Evolutionary conservation across 306 rosid species (phyloP), one percentile per base, ranked within the genome.

Genomic region (Trifolium subterraneum): DNA sequence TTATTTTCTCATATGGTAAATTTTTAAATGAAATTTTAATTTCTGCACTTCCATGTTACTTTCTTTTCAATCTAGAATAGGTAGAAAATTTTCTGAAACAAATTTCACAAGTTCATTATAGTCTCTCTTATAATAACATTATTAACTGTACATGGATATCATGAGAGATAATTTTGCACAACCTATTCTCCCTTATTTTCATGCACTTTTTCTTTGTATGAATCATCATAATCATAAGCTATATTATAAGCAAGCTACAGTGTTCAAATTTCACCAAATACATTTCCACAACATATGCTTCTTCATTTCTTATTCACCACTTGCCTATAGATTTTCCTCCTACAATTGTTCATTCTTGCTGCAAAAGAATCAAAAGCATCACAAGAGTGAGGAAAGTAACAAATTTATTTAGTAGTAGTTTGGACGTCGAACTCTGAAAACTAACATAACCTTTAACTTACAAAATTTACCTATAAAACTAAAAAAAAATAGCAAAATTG

Each of bases 231-330:
- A 58, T 18, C 70, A 33, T 44, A 48, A 41, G 13, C 35, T 70
- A 12, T 55, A 60, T 61, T 31, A 47, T 47, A 59, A 67, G 44
- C 61, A 65, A 68, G 27, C 63, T 12, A 38, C 19, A 3, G 12
- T 59, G 42, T 65, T 47, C 64, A 54, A 44, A 22, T 76, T 48
- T 65, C 45, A 14, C 44, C 5, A 39, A 54, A 16, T 33, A 42
- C 59, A 59, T 33, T 33, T 41, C 22, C 5, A 2, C 13, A 12
- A 5, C n/a, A 8, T 18, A 44, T 25, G 33, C 70, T 27, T 75
- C 87, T 68, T 75, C 79, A 76, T 20, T 78, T 55, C 65, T 79
- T 78, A 36, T 52, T 87, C 56, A 62, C 55, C 81, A 83, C 87
- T 41, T 18, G 86, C 77, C 73, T 78, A 76, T 82, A 82, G 48